These are phyloP conservation scores for Fusarium bulbicola DNA, from an alignment of 2,329 filamentous ascomycete species.

Conservation along the genomic window DNA sequence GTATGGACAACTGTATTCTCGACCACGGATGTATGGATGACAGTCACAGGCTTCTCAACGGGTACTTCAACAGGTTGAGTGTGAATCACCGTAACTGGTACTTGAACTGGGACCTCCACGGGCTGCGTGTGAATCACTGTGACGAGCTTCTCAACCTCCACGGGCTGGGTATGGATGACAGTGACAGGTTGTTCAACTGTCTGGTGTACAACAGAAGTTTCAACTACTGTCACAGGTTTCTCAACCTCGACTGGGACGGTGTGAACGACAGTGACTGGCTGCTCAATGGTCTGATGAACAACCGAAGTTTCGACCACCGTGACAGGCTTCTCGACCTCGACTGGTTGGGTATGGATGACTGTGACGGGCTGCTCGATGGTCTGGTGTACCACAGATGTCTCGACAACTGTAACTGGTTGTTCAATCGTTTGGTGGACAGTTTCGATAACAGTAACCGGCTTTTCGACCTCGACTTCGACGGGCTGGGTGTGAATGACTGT, in stretches of 20 bases:
- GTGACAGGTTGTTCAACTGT: conserved; percentile 9
- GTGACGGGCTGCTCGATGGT: background rate
- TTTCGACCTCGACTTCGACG: conserved; percentile 9
- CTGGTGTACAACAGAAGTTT: conserved; percentile 17
- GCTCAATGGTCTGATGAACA: background rate
- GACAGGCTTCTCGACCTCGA: background rate
- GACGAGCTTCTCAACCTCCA: background rate
- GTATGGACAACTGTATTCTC: conserved; percentile 19
- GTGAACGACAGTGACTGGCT: background rate
- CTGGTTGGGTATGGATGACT: background rate
- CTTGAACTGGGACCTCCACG: background rate
- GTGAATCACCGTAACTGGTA: conserved; percentile 8
- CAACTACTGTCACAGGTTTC: background rate
- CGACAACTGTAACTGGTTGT: conserved; percentile 6
- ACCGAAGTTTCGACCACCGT: background rate
- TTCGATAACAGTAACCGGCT: conserved; percentile 8
- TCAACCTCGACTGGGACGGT: background rate
- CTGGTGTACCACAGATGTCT: conserved; percentile 2
- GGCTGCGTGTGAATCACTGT: conserved; percentile 7
- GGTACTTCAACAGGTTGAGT: background rate
- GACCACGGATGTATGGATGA: conserved; percentile 17
- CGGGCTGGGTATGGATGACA: conserved; percentile 5
- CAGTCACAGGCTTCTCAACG: conserved; percentile 6
- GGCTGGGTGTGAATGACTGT: conserved; percentile 2
- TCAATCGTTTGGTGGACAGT: conserved; percentile 12